Evolutionary conservation across 352 stramenopile genomes (phyloP), one percentile per base, ranked within the genome.

Genomic region (Halophytophthora batemanensis): DNA sequence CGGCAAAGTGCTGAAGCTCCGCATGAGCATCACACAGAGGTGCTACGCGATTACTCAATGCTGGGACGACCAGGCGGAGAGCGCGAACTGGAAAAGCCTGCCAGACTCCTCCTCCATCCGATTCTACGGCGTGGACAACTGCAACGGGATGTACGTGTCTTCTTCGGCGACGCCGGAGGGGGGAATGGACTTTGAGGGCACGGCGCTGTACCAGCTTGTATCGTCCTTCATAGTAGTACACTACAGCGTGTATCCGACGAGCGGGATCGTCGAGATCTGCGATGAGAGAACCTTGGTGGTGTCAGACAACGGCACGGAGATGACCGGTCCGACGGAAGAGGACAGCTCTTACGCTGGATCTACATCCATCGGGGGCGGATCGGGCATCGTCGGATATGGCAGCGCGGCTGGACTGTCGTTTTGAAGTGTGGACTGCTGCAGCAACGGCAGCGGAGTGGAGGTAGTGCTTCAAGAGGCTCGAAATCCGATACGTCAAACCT

Each of bases 1-100:
- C 28, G 34, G 40, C 4, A 23, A 29, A 17, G 36, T 47, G 17
- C 45, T 55, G 23, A 19, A 15, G 11, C 45, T 51, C 42, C 17
- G n/a, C 10, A 39, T 58, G 31, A 18, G 21, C 21, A 21, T n/a
- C 21, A 46, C 35, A 13, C 50, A 58, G 42, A 41, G 50, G 8
- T 58, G 50, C 35, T 58, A 51, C 41, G 45, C 41, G 11, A 58
- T 58, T 15, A 45, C 50, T 2, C 31, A 45, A 41, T 58, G 50
- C 14, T 58, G 34, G 41, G 25, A 59, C 28, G 43, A 53, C 36
- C 42, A 45, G 35, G 46, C 23, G 10, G 33, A 41, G 19, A 31
- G 52, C 25, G 22, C 43, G 0, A 28, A 59, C 18, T 59, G 51
- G 51, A 38, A 31, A 33, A 29, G 28, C 2, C 36, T 52, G 17